Evolutionary conservation across 2,329 filamentous ascomycete species (phyloP), one percentile per base, ranked within the genome.

Genomic region (Nothopassalora personata): DNA sequence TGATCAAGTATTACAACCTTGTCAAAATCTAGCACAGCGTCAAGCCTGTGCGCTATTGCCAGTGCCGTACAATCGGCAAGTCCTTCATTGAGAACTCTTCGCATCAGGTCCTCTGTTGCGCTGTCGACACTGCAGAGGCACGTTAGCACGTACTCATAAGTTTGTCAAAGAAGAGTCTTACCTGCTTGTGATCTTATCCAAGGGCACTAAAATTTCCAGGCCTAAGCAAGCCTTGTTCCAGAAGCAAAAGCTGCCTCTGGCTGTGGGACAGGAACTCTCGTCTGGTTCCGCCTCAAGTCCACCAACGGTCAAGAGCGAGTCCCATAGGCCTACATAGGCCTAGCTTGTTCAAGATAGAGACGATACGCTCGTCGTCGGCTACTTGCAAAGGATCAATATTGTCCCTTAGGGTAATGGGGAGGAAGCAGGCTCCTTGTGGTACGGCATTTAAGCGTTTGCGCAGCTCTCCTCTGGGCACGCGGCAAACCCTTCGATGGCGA

Each of bases 231-330:
- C 83, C 85, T 0, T 85, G 73, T 0, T 82, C 85, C 1, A 89
- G 77, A 62, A 80, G 84, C 64, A 89, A 86, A 0, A 88, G 76
- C 66, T 88, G 86, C 48, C 79, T 80, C 69, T 88, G 58, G 31
- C 58, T 53, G 11, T 34, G 23, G 18, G 45, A 51, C 15, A 57
- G 36, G 5, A n/a, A 33, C 13, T 27, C 46, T 49, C 13, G 33
- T 19, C 27, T 7, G 57, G 36, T n/a, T 54, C 85, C 71, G 66
- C 10, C 58, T 60, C 7, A 6, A 43, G 36, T 1, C 36, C 36
- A n/a, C 5, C 36, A 43, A 5, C 36, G 15, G 5, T 13, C 9
- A 58, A 56, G 4, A 66, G 46, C 31, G 62, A 64, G 6, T 57
- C 54, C 66, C 62, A 67, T 8, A 34, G 2, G 31, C 5, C 6